Evolutionary conservation across 805 yeast species (phyloP).

Genomic region (Pichia heedii): DNA sequence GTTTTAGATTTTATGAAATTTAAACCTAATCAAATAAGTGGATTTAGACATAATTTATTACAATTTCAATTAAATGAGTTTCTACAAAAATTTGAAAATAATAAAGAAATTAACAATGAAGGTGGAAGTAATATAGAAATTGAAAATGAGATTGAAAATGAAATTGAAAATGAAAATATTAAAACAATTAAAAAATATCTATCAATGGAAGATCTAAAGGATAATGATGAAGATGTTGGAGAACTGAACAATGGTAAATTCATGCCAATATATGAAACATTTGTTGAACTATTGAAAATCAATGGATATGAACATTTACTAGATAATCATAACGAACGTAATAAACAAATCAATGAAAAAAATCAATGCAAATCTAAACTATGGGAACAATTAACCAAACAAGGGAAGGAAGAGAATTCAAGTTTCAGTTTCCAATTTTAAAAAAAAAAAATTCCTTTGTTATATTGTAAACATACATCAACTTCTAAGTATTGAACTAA

Average conservation of each 20-base stretch:
- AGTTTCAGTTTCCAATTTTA: conserved; percentile 23
- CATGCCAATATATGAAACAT: conserved; percentile 57
- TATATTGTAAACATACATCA: neutral
- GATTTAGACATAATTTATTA: conserved; percentile 57
- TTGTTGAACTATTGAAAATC: conserved; percentile 39
- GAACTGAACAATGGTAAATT: conserved; percentile 28
- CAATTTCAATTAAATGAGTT: conserved; percentile 28
- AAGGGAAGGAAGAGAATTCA: conserved; percentile 9
- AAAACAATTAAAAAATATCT: conserved; percentile 7
- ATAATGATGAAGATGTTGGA: conserved; percentile 56
- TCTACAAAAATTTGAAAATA: conserved; percentile 16
- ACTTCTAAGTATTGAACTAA: conserved; percentile 22
- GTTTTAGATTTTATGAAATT: conserved; percentile 61
- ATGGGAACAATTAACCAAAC: conserved; percentile 38
- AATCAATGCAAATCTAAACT: conserved; percentile 39
- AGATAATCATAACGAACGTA: conserved; percentile 13
- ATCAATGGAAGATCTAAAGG: conserved; percentile 9
- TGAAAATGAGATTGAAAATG: neutral
- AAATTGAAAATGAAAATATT: conserved; percentile 12
- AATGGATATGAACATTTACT: conserved; percentile 32
- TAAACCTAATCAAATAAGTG: conserved; percentile 67
- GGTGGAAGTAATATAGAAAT: no score
- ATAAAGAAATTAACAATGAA: no score
- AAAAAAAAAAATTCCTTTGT: neutral
- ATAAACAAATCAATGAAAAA: conserved; percentile 12